Percentiles rank a stretch among this genome's conserved stretches.
These are phyloP conservation scores for Coemansia sp. DNA, from an alignment of 192 early-diverging fungal species.

Conservation along the genomic window DNA sequence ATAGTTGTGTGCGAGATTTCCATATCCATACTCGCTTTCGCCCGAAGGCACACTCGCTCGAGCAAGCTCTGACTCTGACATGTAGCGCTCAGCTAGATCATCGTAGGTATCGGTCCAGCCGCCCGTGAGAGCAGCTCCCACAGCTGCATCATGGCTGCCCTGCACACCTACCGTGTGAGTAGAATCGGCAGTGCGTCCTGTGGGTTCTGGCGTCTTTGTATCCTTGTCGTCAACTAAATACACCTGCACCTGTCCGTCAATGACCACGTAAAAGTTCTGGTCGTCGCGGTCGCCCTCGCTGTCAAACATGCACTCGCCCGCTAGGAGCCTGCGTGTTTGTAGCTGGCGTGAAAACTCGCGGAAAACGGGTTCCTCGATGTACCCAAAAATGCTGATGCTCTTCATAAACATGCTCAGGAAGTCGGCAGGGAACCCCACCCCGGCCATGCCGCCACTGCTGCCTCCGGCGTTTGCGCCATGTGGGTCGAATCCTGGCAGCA, in stretches of 20 bases:
- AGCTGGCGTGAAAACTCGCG: slow-evolving; percentile 90
- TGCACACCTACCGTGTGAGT: background rate
- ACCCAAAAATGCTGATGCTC: slow-evolving; percentile 93
- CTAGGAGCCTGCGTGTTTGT: slow-evolving; percentile 69
- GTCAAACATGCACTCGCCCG: slow-evolving; percentile 76
- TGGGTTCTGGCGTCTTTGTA: too few species aligned
- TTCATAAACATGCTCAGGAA: slow-evolving; percentile 55
- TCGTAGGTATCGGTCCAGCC: slow-evolving; percentile 9
- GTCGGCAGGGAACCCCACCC: slow-evolving; percentile 40
- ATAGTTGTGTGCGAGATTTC: background rate
- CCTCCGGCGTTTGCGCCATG: background rate
- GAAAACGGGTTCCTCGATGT: slow-evolving; percentile 94
- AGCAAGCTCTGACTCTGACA: background rate
- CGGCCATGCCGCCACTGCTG: background rate
- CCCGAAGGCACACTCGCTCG: too few species aligned
- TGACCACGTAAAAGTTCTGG: slow-evolving; percentile 89
- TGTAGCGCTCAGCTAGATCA: slow-evolving; percentile 21
- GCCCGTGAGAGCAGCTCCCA: background rate
- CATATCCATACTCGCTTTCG: background rate
- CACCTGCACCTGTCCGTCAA: slow-evolving; percentile 92
- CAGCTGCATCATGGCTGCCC: background rate
- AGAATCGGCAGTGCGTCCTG: background rate
- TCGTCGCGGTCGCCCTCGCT: slow-evolving; percentile 58
- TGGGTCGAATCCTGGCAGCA: background rate
- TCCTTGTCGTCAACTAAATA: slow-evolving; percentile 54